Conservation (phyloP, 2,329 filamentous ascomycete species). For the Aspergillus felis region DNA sequence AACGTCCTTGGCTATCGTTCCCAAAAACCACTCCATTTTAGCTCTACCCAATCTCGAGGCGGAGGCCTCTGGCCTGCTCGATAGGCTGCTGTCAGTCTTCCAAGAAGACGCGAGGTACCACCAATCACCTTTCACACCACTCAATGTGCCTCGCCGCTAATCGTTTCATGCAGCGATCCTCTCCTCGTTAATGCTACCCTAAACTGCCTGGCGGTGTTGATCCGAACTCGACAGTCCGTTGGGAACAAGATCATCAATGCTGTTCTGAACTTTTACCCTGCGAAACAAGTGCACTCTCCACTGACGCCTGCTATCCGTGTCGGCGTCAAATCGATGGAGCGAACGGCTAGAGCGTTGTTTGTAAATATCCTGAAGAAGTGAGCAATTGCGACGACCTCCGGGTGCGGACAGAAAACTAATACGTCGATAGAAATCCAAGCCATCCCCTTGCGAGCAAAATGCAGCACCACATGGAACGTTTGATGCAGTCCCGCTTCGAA, state of each 20-base stretch:
- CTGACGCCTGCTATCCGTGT: constrained; percentile 77
- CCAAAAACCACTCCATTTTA: constrained; percentile 75
- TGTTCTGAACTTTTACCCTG: constrained; percentile 85
- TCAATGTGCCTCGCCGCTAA: constrained; percentile 5
- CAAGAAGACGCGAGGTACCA: constrained; percentile 77
- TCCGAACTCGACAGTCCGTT: constrained; percentile 75
- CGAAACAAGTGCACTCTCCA: constrained; percentile 72
- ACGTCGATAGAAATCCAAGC: constrained; percentile 64
- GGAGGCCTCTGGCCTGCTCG: constrained; percentile 84
- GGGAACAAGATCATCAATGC: constrained; percentile 81
- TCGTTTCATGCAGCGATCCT: constrained; percentile 61
- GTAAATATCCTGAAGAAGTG: constrained; percentile 78
- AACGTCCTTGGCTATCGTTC: constrained; percentile 80
- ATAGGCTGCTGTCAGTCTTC: constrained; percentile 78
- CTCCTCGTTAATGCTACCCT: constrained; percentile 85
- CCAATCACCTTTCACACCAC: neutral
- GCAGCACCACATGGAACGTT: constrained; percentile 79
- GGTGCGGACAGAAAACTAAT: constrained; percentile 16
- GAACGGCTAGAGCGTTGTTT: constrained; percentile 79
- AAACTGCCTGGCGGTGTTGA: constrained; percentile 78
- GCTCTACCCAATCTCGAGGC: constrained; percentile 80
- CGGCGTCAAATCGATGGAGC: constrained; percentile 88
- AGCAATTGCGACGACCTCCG: constrained; percentile 16
- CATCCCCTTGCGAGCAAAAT: constrained; percentile 73
- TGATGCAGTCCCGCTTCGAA: constrained; percentile 73